Conservation (phyloP, 2,329 filamentous ascomycete species). For the Catunica adiposa region DNA sequence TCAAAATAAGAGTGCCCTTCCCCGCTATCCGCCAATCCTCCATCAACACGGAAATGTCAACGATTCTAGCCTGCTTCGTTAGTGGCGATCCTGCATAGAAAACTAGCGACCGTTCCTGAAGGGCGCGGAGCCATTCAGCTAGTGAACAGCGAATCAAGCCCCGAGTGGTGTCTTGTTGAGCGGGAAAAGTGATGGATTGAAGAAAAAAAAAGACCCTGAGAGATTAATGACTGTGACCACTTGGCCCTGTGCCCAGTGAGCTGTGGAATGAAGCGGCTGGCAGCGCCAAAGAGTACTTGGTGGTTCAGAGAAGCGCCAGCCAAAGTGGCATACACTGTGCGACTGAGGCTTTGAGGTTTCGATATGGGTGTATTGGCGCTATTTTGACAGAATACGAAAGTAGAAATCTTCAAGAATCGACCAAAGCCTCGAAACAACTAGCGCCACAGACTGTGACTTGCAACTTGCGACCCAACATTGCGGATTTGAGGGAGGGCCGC, state of each 20-base stretch:
- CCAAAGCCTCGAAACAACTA: no score
- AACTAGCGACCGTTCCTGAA: neutral
- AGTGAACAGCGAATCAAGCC: neutral
- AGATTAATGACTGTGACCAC: neutral
- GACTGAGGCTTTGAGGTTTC: no score
- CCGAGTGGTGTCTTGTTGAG: neutral
- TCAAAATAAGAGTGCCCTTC: neutral
- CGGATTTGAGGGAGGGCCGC: neutral
- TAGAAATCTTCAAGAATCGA: neutral
- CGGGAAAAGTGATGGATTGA: neutral
- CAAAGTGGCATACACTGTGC: no score
- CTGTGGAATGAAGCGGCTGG: neutral
- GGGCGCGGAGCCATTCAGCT: no score
- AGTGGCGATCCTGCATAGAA: slow-evolving; percentile 8
- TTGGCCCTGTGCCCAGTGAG: neutral
- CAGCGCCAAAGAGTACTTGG: no score
- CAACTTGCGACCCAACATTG: neutral
- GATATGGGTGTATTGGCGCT: no score
- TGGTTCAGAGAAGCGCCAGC: no score
- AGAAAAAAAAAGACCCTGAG: neutral
- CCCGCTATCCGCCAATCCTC: neutral
- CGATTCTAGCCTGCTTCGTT: neutral
- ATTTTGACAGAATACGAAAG: no score
- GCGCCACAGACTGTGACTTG: neutral
- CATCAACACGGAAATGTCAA: neutral